Percentiles rank a stretch among this genome's conserved stretches.
phyloP scores from a whole-genome alignment of 2,329 filamentous ascomycete species.

The Cytospora schulzeri region DNA sequence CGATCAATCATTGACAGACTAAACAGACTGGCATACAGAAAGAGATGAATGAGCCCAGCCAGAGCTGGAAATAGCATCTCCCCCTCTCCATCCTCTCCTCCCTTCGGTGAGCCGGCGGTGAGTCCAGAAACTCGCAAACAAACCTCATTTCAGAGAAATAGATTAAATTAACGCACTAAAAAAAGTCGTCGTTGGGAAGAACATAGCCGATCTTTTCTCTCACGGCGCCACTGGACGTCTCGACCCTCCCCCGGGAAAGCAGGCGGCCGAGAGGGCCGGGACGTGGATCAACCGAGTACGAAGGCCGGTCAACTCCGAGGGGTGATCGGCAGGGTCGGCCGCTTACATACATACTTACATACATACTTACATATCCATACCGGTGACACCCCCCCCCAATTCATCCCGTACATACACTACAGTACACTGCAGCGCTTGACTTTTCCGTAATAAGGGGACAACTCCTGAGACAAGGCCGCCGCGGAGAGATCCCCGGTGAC shows the following conservation, averaged over 20 bases:
- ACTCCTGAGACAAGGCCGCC: not conserved
- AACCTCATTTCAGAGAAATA: not conserved
- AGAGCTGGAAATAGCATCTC: not conserved
- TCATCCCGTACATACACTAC: no score
- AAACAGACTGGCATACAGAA: not conserved
- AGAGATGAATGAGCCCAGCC: not conserved
- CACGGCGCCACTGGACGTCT: not conserved
- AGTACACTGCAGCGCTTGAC: no score
- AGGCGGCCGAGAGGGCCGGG: not conserved
- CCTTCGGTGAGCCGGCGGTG: not conserved
- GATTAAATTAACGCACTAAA: not conserved
- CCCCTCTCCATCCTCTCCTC: not conserved
- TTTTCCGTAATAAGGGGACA: not conserved
- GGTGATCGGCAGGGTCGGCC: slow-evolving; percentile 1
- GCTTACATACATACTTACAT: not conserved
- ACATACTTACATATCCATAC: no score
- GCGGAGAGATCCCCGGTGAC: not conserved
- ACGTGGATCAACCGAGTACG: not conserved
- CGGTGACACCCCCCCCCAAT: no score
- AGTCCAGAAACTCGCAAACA: not conserved
- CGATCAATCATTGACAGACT: not conserved
- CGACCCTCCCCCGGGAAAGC: not conserved
- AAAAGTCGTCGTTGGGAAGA: not conserved
- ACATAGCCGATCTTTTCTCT: not conserved
- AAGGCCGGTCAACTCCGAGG: not conserved